Evolutionary conservation across 2,329 filamentous ascomycete species (phyloP), one percentile per base, ranked within the genome.

Genomic region (Pseudocercospora fijiensis): DNA sequence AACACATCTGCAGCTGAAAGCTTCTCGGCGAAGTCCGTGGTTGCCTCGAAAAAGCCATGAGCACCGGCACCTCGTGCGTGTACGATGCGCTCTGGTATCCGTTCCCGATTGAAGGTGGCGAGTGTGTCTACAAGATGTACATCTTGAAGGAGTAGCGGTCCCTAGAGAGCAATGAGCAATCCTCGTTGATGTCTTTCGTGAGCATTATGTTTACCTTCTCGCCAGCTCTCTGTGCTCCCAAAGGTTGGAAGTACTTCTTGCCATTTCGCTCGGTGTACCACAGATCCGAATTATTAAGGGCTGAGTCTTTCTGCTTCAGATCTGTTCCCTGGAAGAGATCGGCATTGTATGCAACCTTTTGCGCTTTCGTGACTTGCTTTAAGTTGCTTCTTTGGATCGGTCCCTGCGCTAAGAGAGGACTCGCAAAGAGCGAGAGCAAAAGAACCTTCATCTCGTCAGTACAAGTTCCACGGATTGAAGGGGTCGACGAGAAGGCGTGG

Each of bases 51-150:
- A 11, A 85, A 69, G 20, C 71, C 71, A 59, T 72, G 69, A n/a
- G 87, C 87, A 52, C 83, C 87, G 9, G 84, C 79, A 53, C 86
- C 87, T 58, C 86, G 82, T 37, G 87, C 87, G 72, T 89, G 87
- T 1, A 90, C 87, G 26, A 89, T 66, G 43, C 86, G 81, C 71
- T 89, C 87, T 1, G 87, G 87, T 60, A 89, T 88, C 49, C 87
- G 82, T 71, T 89, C 87, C 69, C 90, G 89, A 64, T 93, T 90
- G 72, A 94, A 92, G 16, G 83, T 78, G 18, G 81, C 82, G 53
- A 89, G 80, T 33, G 86, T 76, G 68, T 88, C 87, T 69, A 89
- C 85, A 73, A 89, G 76, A 72, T 88, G 86, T 73, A 87, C 87
- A 73, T 88, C 86, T 71, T 88, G 86, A 22, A 89, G 82, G 65